Evolutionary conservation across 768 basidiomycete genomes (phyloP).

Genomic region (Termitomyces sp.): DNA sequence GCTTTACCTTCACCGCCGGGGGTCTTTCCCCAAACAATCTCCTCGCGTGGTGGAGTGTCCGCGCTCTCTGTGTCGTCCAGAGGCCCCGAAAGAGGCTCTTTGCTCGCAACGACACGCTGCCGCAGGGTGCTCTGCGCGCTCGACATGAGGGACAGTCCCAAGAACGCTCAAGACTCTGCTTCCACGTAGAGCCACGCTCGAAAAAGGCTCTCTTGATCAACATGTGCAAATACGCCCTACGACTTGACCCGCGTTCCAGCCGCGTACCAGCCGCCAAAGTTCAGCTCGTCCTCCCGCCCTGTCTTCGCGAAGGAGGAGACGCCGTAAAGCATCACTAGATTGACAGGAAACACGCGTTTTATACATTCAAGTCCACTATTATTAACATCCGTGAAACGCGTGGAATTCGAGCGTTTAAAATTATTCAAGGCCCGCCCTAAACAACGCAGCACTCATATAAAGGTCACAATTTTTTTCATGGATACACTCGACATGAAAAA

Average conservation of each 20-base stretch:
- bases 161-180: not conserved
- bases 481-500: not conserved
- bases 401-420: not conserved
- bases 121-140: constrained; percentile 26
- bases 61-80: constrained; percentile 9
- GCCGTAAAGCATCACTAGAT: not conserved
- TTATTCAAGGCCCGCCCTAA: not conserved
- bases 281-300: not conserved
- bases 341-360: not conserved
- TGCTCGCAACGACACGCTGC: constrained; percentile 22
- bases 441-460: not conserved
- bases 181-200: constrained; percentile 3
- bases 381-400: not conserved
- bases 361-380: no score
- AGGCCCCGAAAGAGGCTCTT: constrained; percentile 2
- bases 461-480: not conserved
- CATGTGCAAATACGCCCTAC: constrained; percentile 11
- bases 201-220: constrained; percentile 9
- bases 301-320: not conserved
- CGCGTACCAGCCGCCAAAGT: no score
- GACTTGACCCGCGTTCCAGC: not conserved
- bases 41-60: constrained; percentile 27
- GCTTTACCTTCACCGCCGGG: constrained; percentile 66
- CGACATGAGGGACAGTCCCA: constrained; percentile 11
- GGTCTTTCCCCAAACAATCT: constrained; percentile 87